Conservation (phyloP, 2,329 filamentous ascomycete species). For the Trichoderma koningii region DNA sequence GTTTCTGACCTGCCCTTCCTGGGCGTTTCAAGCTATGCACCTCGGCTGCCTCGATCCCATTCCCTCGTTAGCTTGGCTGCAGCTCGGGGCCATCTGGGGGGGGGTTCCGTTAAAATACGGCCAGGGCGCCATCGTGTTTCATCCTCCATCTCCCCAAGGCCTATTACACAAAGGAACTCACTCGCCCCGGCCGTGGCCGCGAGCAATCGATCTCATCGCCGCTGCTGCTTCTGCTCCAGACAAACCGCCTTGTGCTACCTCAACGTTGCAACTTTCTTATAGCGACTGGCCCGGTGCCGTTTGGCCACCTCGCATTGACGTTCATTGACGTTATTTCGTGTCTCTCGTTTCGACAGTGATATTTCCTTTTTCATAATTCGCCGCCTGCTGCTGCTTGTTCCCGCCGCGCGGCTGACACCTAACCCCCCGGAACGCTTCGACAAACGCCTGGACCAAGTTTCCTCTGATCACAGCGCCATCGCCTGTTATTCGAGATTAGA, state of each 20-base stretch:
- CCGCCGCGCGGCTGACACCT: conserved; percentile 3
- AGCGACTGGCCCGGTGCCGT: conserved; percentile 20
- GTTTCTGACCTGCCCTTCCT: conserved; percentile 25
- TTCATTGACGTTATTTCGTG: conserved; percentile 24
- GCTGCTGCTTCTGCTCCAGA: conserved; percentile 11
- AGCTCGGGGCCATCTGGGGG: conserved; percentile 21
- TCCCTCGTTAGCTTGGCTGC: conserved; percentile 24
- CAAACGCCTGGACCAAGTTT: conserved; percentile 22
- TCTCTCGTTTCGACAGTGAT: conserved; percentile 20
- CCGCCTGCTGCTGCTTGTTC: conserved; percentile 6
- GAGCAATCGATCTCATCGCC: conserved; percentile 23
- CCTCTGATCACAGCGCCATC: conserved; percentile 15
- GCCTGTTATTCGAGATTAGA: conserved; percentile 4
- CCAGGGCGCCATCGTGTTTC: conserved; percentile 29
- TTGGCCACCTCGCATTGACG: conserved; percentile 19
- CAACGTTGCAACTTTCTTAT: conserved; percentile 19
- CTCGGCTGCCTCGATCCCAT: conserved; percentile 18
- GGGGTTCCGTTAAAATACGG: conserved; percentile 23
- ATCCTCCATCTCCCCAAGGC: conserved; percentile 32
- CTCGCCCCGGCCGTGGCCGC: conserved; percentile 22
- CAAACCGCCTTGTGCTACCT: conserved; percentile 6
- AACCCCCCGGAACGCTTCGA: conserved; percentile 11
- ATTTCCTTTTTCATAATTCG: conserved; percentile 24
- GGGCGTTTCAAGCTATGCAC: conserved; percentile 26
- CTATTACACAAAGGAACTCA: conserved; percentile 23